Evolutionary conservation across 1,139 yeast genomes (phyloP).

Genomic region (Hansenula lynferdii): DNA sequence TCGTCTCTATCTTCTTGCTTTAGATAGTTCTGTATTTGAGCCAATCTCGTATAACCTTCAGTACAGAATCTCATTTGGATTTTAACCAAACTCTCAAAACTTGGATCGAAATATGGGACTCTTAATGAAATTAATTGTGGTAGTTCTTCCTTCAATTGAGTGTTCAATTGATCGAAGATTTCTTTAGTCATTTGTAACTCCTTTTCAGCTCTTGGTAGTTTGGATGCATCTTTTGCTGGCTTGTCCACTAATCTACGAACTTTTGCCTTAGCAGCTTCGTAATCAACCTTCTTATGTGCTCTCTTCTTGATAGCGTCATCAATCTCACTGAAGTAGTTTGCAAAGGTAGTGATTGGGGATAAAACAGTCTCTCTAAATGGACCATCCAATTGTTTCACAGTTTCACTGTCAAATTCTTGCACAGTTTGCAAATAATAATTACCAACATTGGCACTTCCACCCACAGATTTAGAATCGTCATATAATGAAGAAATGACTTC

Average conservation of each 20-base stretch:
- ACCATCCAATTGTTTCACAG: slow-evolving; percentile 92
- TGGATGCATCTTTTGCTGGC: slow-evolving; percentile 91
- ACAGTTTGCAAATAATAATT: slow-evolving; percentile 81
- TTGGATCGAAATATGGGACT: slow-evolving; percentile 94
- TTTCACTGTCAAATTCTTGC: slow-evolving; percentile 86
- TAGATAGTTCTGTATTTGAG: slow-evolving; percentile 92
- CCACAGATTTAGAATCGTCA: slow-evolving; percentile 82
- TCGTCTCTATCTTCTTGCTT: slow-evolving; percentile 90
- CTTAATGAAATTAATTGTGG: slow-evolving; percentile 88
- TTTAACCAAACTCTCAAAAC: slow-evolving; percentile 93
- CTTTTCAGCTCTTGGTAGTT: slow-evolving; percentile 85
- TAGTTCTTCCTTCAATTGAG: slow-evolving; percentile 76
- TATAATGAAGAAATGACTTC: slow-evolving; percentile 91
- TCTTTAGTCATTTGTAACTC: slow-evolving; percentile 81
- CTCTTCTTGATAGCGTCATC: slow-evolving; percentile 96
- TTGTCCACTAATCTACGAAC: slow-evolving; percentile 76
- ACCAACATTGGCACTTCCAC: slow-evolving; percentile 65
- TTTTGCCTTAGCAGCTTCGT: slow-evolving; percentile 85
- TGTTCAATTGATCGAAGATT: slow-evolving; percentile 76
- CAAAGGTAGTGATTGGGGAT: slow-evolving; percentile 86
- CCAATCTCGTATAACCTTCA: slow-evolving; percentile 90
- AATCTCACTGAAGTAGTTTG: slow-evolving; percentile 79
- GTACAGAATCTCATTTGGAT: slow-evolving; percentile 94
- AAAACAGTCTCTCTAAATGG: slow-evolving; percentile 94
- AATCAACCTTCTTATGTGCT: slow-evolving; percentile 85